Percentiles rank a stretch among this genome's conserved stretches.
Evolutionary conservation across 257 asterid genomes (phyloP).

Genomic region (Solanum microdontum): DNA sequence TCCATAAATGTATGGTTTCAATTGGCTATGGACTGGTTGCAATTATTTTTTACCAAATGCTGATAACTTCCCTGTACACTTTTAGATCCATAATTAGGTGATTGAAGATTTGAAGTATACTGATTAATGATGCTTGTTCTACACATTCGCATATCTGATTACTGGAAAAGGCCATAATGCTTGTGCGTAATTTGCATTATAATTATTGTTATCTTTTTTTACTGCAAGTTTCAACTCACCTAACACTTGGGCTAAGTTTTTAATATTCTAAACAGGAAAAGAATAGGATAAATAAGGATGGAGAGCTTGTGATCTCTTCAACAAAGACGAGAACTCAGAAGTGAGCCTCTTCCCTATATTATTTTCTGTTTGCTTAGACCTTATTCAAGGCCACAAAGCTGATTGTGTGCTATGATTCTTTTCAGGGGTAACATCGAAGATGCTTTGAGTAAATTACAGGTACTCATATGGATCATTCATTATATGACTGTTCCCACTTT

Average conservation of each 20-base stretch:
- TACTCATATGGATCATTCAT: constrained; percentile 11
- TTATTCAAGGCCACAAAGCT: constrained; percentile 2
- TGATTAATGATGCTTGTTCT: background rate
- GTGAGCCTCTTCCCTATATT: constrained; percentile 26
- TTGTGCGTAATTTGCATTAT: background rate
- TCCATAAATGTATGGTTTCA: background rate
- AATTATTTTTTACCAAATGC: background rate
- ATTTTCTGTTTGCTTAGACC: constrained; percentile 1
- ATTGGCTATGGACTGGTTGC: background rate
- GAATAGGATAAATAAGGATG: constrained; percentile 76
- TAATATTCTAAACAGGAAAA: constrained; percentile 51
- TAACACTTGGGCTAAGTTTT: background rate
- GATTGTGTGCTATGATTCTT: constrained; percentile 6
- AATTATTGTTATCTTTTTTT: background rate
- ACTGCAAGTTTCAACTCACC: background rate
- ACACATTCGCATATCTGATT: background rate
- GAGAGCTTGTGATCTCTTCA: constrained; percentile 86
- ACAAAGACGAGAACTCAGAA: constrained; percentile 79
- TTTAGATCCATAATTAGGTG: background rate
- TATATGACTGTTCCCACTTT: background rate
- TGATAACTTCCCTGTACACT: background rate
- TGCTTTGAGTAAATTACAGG: constrained; percentile 85
- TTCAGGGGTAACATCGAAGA: constrained; percentile 80
- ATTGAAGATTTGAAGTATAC: background rate
- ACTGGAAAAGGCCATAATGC: background rate